phyloP scores from a whole-genome alignment of 2,329 filamentous ascomycete genomes.

The Talaromyces piceae region DNA sequence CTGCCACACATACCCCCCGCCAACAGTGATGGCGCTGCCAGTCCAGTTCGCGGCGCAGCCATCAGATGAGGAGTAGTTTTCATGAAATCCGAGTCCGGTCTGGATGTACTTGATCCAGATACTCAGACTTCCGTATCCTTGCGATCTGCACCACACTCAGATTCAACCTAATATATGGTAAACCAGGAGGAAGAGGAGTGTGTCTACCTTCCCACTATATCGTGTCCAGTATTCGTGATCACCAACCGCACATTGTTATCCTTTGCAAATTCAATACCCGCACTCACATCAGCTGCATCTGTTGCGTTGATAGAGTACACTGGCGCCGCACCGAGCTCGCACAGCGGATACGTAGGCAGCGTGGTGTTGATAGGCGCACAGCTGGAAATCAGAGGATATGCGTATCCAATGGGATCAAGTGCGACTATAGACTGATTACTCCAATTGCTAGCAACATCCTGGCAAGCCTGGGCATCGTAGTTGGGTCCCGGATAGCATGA shows the following conservation, averaged over 20 bases:
- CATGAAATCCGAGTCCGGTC: not conserved
- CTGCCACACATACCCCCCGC: not conserved
- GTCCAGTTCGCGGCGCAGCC: not conserved
- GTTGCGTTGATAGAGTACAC: slow-evolving; percentile 6
- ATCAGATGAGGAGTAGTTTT: not conserved
- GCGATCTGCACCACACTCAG: not conserved
- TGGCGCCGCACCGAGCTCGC: not conserved
- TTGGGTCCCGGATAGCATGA: slow-evolving; percentile 16
- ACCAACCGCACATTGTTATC: slow-evolving; percentile 10
- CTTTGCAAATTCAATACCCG: slow-evolving; percentile 6
- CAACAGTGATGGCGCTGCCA: not conserved
- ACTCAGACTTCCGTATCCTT: slow-evolving; percentile 4
- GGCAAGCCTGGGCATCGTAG: slow-evolving; percentile 2
- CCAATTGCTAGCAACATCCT: slow-evolving; percentile 3
- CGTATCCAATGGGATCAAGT: not conserved
- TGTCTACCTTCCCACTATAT: slow-evolving; percentile 4
- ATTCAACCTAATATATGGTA: not conserved
- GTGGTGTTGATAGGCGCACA: slow-evolving; percentile 1
- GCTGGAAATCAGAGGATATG: not conserved
- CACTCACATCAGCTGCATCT: not conserved
- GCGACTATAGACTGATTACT: not conserved
- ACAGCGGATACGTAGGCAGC: not conserved
- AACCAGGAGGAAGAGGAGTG: not conserved
- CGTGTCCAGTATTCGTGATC: slow-evolving; percentile 10
- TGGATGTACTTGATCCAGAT: slow-evolving; percentile 4